Evolutionary conservation across 1,139 yeast species (phyloP).

Genomic region (Pichia sp.): DNA sequence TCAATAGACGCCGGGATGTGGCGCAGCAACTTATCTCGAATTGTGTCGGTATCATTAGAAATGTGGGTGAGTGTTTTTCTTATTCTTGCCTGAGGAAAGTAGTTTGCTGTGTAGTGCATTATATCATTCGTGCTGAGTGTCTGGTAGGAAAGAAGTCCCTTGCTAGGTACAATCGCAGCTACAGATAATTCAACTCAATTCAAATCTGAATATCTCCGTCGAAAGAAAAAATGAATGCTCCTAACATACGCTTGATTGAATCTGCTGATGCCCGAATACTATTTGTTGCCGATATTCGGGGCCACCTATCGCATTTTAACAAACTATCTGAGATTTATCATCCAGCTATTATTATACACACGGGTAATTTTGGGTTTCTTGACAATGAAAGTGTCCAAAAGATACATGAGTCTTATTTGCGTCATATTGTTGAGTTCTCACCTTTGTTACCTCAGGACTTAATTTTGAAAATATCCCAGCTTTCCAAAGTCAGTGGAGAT

Average conservation of each 20-base stretch:
- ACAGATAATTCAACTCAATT: too few relatives aligned
- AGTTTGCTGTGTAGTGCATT: too few relatives aligned
- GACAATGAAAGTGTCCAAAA: conserved; percentile 48
- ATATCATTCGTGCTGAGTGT: too few relatives aligned
- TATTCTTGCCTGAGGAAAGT: too few relatives aligned
- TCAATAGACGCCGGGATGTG: too few relatives aligned
- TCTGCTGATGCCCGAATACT: conserved; percentile 27
- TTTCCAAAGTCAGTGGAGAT: conserved; percentile 36
- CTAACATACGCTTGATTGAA: conserved; percentile 1
- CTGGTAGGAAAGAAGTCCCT: too few relatives aligned
- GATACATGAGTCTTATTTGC: conserved; percentile 45
- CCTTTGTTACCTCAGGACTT: conserved; percentile 44
- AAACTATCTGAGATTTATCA: conserved; percentile 34
- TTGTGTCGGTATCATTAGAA: too few relatives aligned
- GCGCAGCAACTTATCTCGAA: too few relatives aligned
- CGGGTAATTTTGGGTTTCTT: conserved; percentile 78
- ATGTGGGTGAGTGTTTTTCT: too few relatives aligned
- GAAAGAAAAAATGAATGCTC: too few relatives aligned
- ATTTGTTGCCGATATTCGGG: conserved; percentile 50
- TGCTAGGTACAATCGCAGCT: too few relatives aligned
- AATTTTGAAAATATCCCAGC: conserved; percentile 38
- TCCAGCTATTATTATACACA: conserved; percentile 54
- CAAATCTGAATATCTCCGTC: too few relatives aligned
- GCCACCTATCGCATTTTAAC: conserved; percentile 39
- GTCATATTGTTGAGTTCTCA: conserved; percentile 64